Conservation (phyloP, 2,329 filamentous ascomycete species). For the Diaporthe ilicicola region DNA sequence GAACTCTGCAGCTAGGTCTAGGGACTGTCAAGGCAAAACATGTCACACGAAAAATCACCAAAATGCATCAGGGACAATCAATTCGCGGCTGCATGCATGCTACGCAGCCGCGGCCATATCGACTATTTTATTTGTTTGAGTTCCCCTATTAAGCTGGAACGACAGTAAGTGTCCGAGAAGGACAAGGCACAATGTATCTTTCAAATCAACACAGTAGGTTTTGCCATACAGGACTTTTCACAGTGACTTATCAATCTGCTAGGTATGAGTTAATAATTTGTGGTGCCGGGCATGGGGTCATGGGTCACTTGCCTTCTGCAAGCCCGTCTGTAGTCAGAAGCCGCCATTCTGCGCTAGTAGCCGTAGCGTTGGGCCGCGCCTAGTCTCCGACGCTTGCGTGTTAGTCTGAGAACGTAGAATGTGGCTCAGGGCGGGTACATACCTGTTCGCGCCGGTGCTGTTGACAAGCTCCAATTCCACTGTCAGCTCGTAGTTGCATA, state of each 20-base stretch:
- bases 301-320: background rate
- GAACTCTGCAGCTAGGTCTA: background rate
- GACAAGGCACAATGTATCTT: background rate
- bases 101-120: background rate
- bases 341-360: too few relatives aligned
- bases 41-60: background rate
- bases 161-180: background rate
- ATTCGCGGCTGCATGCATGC: slow-evolving; percentile 1
- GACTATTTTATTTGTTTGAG: background rate
- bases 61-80: background rate
- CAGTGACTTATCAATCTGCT: background rate
- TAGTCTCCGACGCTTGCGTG: background rate
- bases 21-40: background rate
- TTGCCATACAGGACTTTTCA: background rate
- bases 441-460: too few relatives aligned
- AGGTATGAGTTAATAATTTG: background rate
- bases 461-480: too few relatives aligned
- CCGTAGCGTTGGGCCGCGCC: too few relatives aligned
- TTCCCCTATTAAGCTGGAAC: slow-evolving; percentile 5
- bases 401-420: too few relatives aligned
- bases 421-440: too few relatives aligned
- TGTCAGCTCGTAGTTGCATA: too few relatives aligned
- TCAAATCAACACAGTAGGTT: too few relatives aligned
- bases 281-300: background rate
- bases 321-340: too few relatives aligned